Percentiles rank a stretch among this genome's conserved stretches.
These are phyloP conservation scores for Erythrophleum fordii DNA, from an alignment of 306 rosid species.

Conservation along the genomic window DNA sequence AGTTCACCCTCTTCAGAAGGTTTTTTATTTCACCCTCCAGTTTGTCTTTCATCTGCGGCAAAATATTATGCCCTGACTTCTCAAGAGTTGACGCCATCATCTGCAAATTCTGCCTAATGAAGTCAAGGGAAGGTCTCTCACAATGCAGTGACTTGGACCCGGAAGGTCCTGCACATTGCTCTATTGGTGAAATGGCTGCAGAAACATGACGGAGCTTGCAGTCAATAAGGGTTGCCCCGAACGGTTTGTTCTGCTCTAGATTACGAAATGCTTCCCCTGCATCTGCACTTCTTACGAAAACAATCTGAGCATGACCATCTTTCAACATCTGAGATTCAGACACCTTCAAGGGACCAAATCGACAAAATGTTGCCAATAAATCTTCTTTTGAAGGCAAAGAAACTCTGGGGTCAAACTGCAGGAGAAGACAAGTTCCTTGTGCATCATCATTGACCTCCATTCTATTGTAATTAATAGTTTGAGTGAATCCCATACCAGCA, in stretches of 20 bases:
- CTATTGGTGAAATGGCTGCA: constrained; percentile 28
- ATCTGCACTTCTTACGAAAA: constrained; percentile 58
- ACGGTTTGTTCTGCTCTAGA: constrained; percentile 65
- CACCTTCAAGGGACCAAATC: constrained; percentile 80
- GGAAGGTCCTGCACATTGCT: constrained; percentile 33
- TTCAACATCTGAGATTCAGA: constrained; percentile 57
- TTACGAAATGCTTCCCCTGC: constrained; percentile 67
- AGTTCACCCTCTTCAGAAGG: constrained; percentile 77
- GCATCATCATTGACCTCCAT: constrained; percentile 48
- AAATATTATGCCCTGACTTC: constrained; percentile 68
- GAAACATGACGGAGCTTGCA: constrained; percentile 60
- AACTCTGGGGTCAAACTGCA: constrained; percentile 64
- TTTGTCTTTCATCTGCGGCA: constrained; percentile 65
- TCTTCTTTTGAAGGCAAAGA: constrained; percentile 73
- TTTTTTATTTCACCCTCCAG: constrained; percentile 68
- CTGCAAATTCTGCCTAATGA: constrained; percentile 70
- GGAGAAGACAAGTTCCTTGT: constrained; percentile 59
- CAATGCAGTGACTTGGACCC: constrained; percentile 38
- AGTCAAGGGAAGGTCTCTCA: constrained; percentile 57
- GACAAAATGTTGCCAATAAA: constrained; percentile 62
- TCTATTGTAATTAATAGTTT: constrained; percentile 36
- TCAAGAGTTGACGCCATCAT: constrained; percentile 75
- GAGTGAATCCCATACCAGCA: constrained; percentile 33
- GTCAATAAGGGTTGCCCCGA: constrained; percentile 54
- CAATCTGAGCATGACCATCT: constrained; percentile 63